These are phyloP conservation scores for Aspergillus quadricinctus DNA, from an alignment of 2,329 filamentous ascomycete genomes.

Conservation along the genomic window DNA sequence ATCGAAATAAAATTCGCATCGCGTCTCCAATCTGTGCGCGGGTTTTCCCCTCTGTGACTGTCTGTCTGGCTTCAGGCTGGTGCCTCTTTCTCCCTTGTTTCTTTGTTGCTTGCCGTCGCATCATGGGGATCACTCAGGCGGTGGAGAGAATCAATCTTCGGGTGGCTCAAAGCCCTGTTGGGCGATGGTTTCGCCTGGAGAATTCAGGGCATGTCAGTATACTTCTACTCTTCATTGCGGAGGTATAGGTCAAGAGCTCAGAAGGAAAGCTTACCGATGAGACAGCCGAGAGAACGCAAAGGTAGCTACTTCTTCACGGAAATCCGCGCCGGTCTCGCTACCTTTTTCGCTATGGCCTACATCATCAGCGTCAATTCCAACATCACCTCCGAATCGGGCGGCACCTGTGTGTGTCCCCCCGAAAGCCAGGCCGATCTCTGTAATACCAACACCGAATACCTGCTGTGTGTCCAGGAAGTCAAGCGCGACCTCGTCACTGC, in stretches of 20 bases:
- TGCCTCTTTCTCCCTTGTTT: background rate
- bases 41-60: background rate
- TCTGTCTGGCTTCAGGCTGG: slow-evolving; percentile 1
- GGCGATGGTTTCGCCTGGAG: slow-evolving; percentile 73
- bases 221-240: background rate
- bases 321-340: slow-evolving; percentile 75
- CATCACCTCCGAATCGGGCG: slow-evolving; percentile 67
- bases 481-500: slow-evolving; percentile 79
- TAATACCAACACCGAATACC: slow-evolving; percentile 44
- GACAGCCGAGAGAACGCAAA: slow-evolving; percentile 64
- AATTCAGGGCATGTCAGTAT: slow-evolving; percentile 72
- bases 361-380: slow-evolving; percentile 66
- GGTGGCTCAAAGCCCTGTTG: slow-evolving; percentile 63
- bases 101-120: background rate
- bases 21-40: background rate
- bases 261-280: background rate
- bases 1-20: background rate
- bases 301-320: slow-evolving; percentile 78
- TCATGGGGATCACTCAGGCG: slow-evolving; percentile 16
- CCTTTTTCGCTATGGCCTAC: slow-evolving; percentile 77
- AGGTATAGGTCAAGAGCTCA: slow-evolving; percentile 10
- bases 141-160: slow-evolving; percentile 25
- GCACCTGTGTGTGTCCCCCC: slow-evolving; percentile 68
- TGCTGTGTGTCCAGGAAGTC: slow-evolving; percentile 49
- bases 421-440: slow-evolving; percentile 43